These are phyloP conservation scores for Plantago coronopus DNA, from an alignment of 305 asterid species.

Conservation along the genomic window DNA sequence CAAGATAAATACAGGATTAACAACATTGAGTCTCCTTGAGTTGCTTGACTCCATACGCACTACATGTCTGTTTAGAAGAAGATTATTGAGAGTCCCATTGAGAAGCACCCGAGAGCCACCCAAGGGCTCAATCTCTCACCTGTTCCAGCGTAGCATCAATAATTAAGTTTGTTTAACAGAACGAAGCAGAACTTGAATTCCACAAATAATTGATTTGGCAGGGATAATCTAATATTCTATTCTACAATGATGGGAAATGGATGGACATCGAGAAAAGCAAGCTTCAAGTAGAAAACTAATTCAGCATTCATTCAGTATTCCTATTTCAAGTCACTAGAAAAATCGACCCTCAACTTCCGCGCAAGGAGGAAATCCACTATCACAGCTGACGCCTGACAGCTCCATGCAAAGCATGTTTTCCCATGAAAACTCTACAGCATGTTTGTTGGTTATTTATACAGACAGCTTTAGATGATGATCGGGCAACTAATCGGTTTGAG, in stretches of 20 bases:
- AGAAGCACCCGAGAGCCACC: conserved; percentile 77
- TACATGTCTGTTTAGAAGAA: conserved; percentile 49
- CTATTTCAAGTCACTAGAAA: no score
- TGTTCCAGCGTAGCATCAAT: conserved; percentile 22
- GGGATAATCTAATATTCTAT: conserved; percentile 6
- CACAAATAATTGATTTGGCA: conserved; percentile 1
- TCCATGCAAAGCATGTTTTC: no score
- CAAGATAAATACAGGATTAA: conserved; percentile 20
- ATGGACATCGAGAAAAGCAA: background rate
- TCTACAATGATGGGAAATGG: background rate
- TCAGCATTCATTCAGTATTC: no score
- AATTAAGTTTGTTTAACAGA: conserved; percentile 10
- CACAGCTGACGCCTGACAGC: no score
- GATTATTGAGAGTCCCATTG: conserved; percentile 75
- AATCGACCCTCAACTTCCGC: no score
- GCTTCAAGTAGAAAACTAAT: background rate
- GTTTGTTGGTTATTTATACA: no score
- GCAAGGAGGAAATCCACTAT: no score
- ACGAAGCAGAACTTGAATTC: background rate
- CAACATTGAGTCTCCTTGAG: conserved; percentile 20
- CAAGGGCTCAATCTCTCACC: conserved; percentile 91
- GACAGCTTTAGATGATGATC: no score
- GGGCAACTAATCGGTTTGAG: no score
- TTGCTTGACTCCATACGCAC: conserved; percentile 16
- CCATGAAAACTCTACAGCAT: no score